A percentile compares a stretch with the other conserved stretches of the same genome.
These are phyloP conservation scores for Hirschfeldia incana DNA, from an alignment of 345 rosid species.

Conservation along the genomic window DNA sequence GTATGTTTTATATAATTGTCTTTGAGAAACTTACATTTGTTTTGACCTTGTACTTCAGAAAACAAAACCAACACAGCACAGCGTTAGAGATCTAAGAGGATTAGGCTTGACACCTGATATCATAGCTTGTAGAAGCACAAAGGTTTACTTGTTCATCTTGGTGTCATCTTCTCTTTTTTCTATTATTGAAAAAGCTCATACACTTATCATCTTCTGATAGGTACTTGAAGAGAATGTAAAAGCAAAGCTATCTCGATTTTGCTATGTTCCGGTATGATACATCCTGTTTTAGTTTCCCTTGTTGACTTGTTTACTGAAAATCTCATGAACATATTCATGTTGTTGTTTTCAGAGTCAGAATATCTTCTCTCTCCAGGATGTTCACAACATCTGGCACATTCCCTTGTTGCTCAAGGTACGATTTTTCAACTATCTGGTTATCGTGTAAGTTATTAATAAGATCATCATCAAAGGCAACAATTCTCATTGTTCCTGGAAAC, in stretches of 20 bases:
- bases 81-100: slow-evolving; percentile 82
- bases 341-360: slow-evolving; percentile 58
- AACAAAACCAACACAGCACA: slow-evolving; percentile 98
- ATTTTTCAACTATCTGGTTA: background rate
- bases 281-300: background rate
- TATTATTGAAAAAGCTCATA: too few relatives aligned
- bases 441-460: background rate
- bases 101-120: slow-evolving; percentile 80
- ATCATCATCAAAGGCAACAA: background rate
- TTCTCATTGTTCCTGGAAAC: slow-evolving; percentile 2
- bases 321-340: too few relatives aligned
- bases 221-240: slow-evolving; percentile 78
- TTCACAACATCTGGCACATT: slow-evolving; percentile 94
- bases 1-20: background rate
- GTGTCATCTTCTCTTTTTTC: background rate
- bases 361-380: slow-evolving; percentile 77
- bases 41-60: slow-evolving; percentile 50
- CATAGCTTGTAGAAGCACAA: slow-evolving; percentile 89
- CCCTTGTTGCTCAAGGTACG: slow-evolving; percentile 79
- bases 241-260: slow-evolving; percentile 76
- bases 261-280: slow-evolving; percentile 73
- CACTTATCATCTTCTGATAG: slow-evolving; percentile 18
- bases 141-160: slow-evolving; percentile 45
- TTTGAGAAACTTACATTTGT: background rate
- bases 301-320: slow-evolving; percentile 1